A percentile compares a stretch with the other conserved stretches of the same genome.
These are phyloP conservation scores for Phytophthora sansomeana DNA, from an alignment of 352 stramenopile genomes.

Conservation along the genomic window DNA sequence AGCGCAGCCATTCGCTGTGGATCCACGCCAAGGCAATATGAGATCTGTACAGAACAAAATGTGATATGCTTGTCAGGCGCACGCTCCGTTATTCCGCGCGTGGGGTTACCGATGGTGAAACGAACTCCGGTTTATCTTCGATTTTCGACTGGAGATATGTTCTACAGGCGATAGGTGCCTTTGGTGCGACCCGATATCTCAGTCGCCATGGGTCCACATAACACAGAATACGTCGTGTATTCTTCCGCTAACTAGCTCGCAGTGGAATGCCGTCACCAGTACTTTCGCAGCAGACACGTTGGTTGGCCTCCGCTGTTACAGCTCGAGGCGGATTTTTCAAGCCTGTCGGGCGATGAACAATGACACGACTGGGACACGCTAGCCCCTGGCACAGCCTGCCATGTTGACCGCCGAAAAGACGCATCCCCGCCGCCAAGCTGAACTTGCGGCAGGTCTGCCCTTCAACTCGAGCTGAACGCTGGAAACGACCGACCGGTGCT, in stretches of 20 bases:
- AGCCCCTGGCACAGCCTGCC: neutral
- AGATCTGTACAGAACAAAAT: conserved; percentile 10
- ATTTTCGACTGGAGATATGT: conserved; percentile 32
- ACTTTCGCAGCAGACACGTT: neutral
- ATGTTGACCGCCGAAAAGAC: too few species aligned
- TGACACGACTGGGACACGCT: conserved; percentile 22
- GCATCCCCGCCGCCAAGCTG: conserved; percentile 3
- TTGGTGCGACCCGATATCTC: conserved; percentile 17
- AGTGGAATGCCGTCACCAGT: neutral
- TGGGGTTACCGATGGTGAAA: conserved; percentile 8
- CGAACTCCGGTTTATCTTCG: conserved; percentile 10
- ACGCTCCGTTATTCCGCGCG: conserved; percentile 4
- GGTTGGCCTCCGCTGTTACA: neutral
- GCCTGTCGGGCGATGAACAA: conserved; percentile 11
- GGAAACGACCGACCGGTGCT: conserved; percentile 11
- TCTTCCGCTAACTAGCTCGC: too few species aligned
- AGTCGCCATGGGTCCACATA: conserved; percentile 28
- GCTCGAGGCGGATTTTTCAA: neutral
- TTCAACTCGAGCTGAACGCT: conserved; percentile 25
- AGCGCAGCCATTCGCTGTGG: conserved; percentile 10
- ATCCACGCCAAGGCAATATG: neutral
- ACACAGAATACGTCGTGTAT: conserved; percentile 5
- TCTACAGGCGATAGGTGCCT: conserved; percentile 8
- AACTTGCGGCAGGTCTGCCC: conserved; percentile 18
- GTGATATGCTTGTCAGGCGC: conserved; percentile 16